phyloP scores from a whole-genome alignment of 116 monocot genomes.

The Papilionanthe hybrid region DNA sequence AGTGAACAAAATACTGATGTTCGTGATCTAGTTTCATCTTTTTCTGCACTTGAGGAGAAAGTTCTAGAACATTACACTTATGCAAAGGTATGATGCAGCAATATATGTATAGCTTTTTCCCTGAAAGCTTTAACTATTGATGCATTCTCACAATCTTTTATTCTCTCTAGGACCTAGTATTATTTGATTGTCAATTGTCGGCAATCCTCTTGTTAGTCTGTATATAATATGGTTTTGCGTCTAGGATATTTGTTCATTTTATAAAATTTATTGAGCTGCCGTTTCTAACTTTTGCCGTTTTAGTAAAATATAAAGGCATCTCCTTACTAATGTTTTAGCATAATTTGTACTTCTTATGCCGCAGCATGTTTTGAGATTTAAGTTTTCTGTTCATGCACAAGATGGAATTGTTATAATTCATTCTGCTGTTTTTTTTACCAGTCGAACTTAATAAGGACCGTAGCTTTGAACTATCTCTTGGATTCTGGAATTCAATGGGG shows the following conservation, averaged over 20 bases:
- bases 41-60: slow-evolving; percentile 86
- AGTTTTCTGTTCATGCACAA: neutral
- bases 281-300: neutral
- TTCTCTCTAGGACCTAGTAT: neutral
- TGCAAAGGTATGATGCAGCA: slow-evolving; percentile 64
- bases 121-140: neutral
- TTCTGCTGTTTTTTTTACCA: slow-evolving; percentile 17
- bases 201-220: too few species aligned
- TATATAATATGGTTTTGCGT: too few species aligned
- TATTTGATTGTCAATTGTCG: too few species aligned
- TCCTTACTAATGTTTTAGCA: too few species aligned
- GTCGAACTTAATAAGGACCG: slow-evolving; percentile 77
- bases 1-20: slow-evolving; percentile 70
- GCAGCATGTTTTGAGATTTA: neutral
- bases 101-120: neutral
- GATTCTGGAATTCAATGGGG: slow-evolving; percentile 94
- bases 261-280: too few species aligned
- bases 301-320: too few species aligned
- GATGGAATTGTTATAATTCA: neutral
- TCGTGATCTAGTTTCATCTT: slow-evolving; percentile 66
- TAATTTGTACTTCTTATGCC: too few species aligned
- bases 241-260: too few species aligned
- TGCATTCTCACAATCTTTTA: neutral
- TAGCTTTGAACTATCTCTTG: slow-evolving; percentile 76
- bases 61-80: slow-evolving; percentile 78